Evolutionary conservation across 139 green algal genomes (phyloP).

Genomic region (Auxenochlorella pyrenoidosa): DNA sequence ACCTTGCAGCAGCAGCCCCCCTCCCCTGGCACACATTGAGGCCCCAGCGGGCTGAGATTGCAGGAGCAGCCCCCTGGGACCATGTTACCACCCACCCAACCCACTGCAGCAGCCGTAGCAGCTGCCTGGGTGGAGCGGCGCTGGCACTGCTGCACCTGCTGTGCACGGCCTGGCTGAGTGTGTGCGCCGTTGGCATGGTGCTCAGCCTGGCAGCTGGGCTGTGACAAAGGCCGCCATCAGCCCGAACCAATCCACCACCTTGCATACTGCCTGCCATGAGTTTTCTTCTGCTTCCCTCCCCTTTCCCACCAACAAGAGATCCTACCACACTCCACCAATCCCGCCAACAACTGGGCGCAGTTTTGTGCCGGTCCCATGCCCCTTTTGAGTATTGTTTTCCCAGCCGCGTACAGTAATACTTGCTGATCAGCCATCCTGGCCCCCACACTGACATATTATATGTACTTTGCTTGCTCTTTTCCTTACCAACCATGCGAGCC

Average conservation of each 20-base stretch:
- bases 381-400: too few relatives aligned
- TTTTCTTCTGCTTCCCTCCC: too few relatives aligned
- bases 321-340: too few relatives aligned
- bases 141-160: constrained; percentile 1
- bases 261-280: neutral
- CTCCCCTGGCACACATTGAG: neutral
- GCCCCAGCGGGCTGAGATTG: neutral
- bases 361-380: too few relatives aligned
- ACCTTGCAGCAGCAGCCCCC: neutral
- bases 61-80: neutral
- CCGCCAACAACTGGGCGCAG: too few relatives aligned
- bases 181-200: neutral
- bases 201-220: neutral
- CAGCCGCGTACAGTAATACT: too few relatives aligned
- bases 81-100: neutral
- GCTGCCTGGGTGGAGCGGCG: neutral
- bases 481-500: too few relatives aligned
- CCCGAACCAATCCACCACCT: neutral
- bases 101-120: neutral
- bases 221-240: too few relatives aligned
- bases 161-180: neutral
- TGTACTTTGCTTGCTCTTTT: too few relatives aligned
- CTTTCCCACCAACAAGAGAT: too few relatives aligned
- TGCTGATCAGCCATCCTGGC: too few relatives aligned
- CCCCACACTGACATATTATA: too few relatives aligned